Base-by-base conservation (phyloP, 768 basidiomycete species). In the Stropharia rugosoannulata region DNA sequence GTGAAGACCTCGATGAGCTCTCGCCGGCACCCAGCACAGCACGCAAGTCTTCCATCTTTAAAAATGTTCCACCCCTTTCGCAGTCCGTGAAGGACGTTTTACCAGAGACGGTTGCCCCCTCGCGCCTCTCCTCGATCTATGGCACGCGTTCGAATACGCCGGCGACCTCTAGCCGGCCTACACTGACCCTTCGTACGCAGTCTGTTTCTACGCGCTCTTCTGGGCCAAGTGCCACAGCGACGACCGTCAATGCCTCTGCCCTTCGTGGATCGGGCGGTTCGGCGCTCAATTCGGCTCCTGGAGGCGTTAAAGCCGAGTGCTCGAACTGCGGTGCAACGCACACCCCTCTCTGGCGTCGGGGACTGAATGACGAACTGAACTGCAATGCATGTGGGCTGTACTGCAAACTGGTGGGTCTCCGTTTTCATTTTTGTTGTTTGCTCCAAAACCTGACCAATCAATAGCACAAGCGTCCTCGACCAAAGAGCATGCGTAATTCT, bases 371-470 rank as follows among this genome's bases (percentile, higher is more conserved):
- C 60, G 91, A 94, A 72, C 69, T 94, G 55, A 94, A 94, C 62
- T 93, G 92, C 66, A 93, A 94, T 62, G 91, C 91, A 0, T 93
- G 91, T 59, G 92, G 91, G 4, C 72, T 93, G 40, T 94, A 94
- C 66, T 94, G 90, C 69, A 93, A 93, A 66, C 67, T 91, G 71
- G 91, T 89, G 84, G 80, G 43, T 51, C 57, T 54, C 47, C 37
- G 10, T 59, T 60, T 43, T 59, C 36, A 36, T 56, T 36, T 44
- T 55, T 61, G 45, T 54, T 55, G 50, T 57, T 47, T 47, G 51
- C 22, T 18, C 22, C 10, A 5, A 46, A 12, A 15, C 15, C 45
- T 46, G 27, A 46, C 45, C 12, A 10, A 18, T 22, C 22, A n/a
- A 4, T 56, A 93, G 87, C 91, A 94, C 67, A 93, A 94, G 68